These are phyloP conservation scores for Cruciata laevipes DNA, from an alignment of 257 asterid species.

Conservation along the genomic window DNA sequence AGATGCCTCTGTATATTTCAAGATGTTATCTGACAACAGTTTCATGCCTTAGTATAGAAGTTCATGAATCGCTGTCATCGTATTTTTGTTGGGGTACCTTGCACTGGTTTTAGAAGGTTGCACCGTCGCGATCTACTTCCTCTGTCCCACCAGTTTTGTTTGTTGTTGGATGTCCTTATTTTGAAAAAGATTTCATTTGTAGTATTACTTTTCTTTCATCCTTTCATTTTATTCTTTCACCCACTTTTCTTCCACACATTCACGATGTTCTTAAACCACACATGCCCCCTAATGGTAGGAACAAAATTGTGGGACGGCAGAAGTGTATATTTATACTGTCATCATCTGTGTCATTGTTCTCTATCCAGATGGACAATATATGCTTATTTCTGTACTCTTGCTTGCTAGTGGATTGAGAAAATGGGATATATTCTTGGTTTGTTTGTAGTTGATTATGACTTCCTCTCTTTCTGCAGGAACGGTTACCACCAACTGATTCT, in stretches of 20 bases:
- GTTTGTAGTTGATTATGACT: not conserved
- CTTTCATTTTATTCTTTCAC: too few species aligned
- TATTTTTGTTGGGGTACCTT: not conserved
- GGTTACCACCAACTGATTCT: slow-evolving; percentile 94
- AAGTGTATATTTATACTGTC: not conserved
- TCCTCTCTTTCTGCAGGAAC: slow-evolving; percentile 44
- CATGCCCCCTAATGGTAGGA: too few species aligned
- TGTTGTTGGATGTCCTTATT: not conserved
- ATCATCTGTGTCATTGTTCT: not conserved
- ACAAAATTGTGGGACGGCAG: too few species aligned
- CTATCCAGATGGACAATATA: not conserved
- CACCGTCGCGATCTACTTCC: not conserved
- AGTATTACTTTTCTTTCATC: not conserved
- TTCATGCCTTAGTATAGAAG: not conserved
- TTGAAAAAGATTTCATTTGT: not conserved
- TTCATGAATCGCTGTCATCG: not conserved
- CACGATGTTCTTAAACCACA: too few species aligned
- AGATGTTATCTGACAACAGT: not conserved
- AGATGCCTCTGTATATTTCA: not conserved
- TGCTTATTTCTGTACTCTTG: not conserved
- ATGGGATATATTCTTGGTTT: not conserved
- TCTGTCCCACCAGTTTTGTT: not conserved
- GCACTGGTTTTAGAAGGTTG: not conserved
- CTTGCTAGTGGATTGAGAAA: not conserved
- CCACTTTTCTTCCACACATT: too few species aligned